These are phyloP conservation scores for Panellus pusillus DNA, from an alignment of 768 basidiomycete species.

Conservation along the genomic window DNA sequence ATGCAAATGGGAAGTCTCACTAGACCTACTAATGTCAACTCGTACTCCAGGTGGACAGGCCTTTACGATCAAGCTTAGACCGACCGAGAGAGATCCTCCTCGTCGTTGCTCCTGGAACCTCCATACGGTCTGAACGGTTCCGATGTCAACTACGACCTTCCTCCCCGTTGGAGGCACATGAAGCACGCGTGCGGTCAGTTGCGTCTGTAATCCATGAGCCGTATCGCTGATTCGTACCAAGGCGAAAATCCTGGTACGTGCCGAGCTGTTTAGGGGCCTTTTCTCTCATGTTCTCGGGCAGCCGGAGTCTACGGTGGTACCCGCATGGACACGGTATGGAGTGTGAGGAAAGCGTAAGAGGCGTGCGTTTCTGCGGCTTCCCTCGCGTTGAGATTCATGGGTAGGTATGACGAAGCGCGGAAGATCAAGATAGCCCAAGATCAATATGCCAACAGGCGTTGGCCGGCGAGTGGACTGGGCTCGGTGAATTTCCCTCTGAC, in stretches of 20 bases:
- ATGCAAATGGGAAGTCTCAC: background rate
- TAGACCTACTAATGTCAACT: background rate
- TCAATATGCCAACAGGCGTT: conserved; percentile 51
- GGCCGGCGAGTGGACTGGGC: conserved; percentile 45
- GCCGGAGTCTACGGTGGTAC: conserved; percentile 47
- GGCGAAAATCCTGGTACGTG: conserved; percentile 57
- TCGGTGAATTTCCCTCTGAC: conserved; percentile 62
- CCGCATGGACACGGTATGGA: conserved; percentile 67
- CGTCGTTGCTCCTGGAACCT: conserved; percentile 78
- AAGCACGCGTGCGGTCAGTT: conserved; percentile 59
- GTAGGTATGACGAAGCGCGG: conserved; percentile 60
- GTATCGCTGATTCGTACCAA: conserved; percentile 24
- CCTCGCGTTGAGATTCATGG: conserved; percentile 23
- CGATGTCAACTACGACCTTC: conserved; percentile 34
- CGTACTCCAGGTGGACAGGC: conserved; percentile 82
- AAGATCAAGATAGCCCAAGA: conserved; percentile 66
- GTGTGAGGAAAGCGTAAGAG: conserved; percentile 56
- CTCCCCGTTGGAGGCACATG: conserved; percentile 69
- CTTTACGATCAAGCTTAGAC: conserved; percentile 78
- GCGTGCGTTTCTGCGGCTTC: background rate
- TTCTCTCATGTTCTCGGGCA: conserved; percentile 23
- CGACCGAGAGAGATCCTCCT: conserved; percentile 70
- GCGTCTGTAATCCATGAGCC: background rate
- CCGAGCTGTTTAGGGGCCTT: conserved; percentile 2
- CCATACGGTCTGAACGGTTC: conserved; percentile 53